Evolutionary conservation across 2,329 filamentous ascomycete species (phyloP).

Genomic region (Leptoxyphium fumago): DNA sequence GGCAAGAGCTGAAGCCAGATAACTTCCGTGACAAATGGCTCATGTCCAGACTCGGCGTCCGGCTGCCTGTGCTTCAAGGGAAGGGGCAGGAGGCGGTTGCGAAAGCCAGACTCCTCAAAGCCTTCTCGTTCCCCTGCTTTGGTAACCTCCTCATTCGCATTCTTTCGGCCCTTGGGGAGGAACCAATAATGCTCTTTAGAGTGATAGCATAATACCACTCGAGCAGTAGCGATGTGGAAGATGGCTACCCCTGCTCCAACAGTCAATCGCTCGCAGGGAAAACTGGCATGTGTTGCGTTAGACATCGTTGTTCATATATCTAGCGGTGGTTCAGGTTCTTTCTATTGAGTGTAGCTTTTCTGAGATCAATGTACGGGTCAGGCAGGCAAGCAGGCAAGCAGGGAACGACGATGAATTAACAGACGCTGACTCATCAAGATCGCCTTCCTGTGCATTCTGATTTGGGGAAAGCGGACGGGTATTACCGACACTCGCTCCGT

Average conservation of each 20-base stretch:
- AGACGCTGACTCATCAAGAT: too few relatives aligned
- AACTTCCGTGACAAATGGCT: constrained; percentile 26
- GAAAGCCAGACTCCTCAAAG: constrained; percentile 36
- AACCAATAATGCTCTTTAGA: constrained; percentile 29
- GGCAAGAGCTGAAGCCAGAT: constrained; percentile 33
- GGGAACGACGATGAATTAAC: too few relatives aligned
- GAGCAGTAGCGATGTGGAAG: constrained; percentile 31
- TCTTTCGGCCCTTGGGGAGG: constrained; percentile 34
- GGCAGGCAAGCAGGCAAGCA: too few relatives aligned
- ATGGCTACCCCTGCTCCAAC: constrained; percentile 33
- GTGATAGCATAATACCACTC: constrained; percentile 36
- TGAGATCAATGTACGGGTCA: too few relatives aligned
- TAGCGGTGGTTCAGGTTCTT: too few relatives aligned
- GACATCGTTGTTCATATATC: constrained; percentile 1
- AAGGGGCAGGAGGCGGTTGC: constrained; percentile 34
- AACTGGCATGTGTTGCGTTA: constrained; percentile 12
- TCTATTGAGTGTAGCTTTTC: too few relatives aligned
- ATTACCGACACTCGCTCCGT: too few relatives aligned
- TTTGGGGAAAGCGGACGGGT: too few relatives aligned
- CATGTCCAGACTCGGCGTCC: constrained; percentile 17
- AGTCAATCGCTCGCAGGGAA: constrained; percentile 13
- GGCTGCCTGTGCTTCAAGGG: constrained; percentile 31
- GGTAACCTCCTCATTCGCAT: constrained; percentile 30
- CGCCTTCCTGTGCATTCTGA: too few relatives aligned
- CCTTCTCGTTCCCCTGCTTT: constrained; percentile 33